Evolutionary conservation across 129 eudicot genomes (phyloP).

Genomic region (Helianthus tuberosus): DNA sequence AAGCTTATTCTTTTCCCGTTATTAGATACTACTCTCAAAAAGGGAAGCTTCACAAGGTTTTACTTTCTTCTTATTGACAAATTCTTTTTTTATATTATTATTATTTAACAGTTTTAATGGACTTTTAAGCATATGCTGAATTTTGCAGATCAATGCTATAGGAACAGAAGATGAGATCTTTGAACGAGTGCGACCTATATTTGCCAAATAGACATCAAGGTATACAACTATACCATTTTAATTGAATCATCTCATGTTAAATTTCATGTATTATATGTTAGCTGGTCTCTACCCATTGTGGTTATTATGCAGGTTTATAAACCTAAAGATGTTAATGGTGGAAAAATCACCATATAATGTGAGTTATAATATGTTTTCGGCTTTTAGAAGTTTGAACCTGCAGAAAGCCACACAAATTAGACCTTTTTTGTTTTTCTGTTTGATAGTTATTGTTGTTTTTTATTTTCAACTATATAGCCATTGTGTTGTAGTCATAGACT

Average conservation of each 20-base stretch:
- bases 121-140: slow-evolving; percentile 3
- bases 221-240: slow-evolving; percentile 22
- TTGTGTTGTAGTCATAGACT: not conserved
- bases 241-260: not conserved
- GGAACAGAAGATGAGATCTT: slow-evolving; percentile 88
- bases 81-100: not conserved
- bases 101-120: not conserved
- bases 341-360: slow-evolving; percentile 8
- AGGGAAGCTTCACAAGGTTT: slow-evolving; percentile 85
- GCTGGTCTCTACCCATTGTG: not conserved
- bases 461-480: not conserved
- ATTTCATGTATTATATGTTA: not conserved
- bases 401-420: slow-evolving; percentile 7
- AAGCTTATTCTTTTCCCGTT: slow-evolving; percentile 73
- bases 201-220: slow-evolving; percentile 56
- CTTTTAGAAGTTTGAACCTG: slow-evolving; percentile 26
- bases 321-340: slow-evolving; percentile 31
- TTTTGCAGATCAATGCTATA: slow-evolving; percentile 72
- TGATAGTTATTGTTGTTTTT: slow-evolving; percentile 5
- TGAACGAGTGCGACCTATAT: slow-evolving; percentile 69
- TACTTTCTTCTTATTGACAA: not conserved
- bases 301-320: slow-evolving; percentile 24
- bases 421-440: not conserved
- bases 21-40: slow-evolving; percentile 66
- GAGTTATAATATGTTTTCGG: slow-evolving; percentile 4